These are phyloP conservation scores for Apiospora rasikravindrae DNA, from an alignment of 2,329 filamentous ascomycete species.

Conservation along the genomic window DNA sequence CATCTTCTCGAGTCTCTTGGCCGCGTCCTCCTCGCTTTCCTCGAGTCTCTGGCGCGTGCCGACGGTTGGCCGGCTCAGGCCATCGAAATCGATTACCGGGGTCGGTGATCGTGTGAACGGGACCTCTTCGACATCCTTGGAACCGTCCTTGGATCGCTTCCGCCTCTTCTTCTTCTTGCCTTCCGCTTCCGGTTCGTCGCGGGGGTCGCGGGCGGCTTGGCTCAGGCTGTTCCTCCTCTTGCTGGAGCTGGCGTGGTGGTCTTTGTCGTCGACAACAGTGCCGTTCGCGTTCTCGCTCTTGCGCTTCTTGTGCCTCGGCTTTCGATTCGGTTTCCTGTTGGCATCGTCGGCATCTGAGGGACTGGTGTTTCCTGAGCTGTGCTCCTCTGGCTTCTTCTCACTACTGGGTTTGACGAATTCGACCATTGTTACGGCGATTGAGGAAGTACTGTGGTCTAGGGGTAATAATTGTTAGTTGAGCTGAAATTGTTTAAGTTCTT, in stretches of 20 bases:
- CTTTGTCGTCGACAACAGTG: constrained; percentile 38
- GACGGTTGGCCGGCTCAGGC: constrained; percentile 62
- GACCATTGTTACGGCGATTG: constrained; percentile 34
- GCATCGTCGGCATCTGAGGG: constrained; percentile 40
- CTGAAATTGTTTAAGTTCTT: neutral
- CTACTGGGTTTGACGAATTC: constrained; percentile 29
- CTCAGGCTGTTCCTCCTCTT: constrained; percentile 60
- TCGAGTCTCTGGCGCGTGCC: constrained; percentile 70
- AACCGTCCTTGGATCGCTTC: constrained; percentile 24
- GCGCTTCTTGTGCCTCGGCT: constrained; percentile 36
- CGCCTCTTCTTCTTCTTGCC: constrained; percentile 44
- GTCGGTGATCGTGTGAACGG: constrained; percentile 52
- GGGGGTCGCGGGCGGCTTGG: constrained; percentile 66
- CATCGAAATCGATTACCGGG: constrained; percentile 66
- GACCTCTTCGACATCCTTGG: constrained; percentile 32
- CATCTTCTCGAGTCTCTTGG: constrained; percentile 61
- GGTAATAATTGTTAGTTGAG: neutral
- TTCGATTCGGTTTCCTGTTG: constrained; percentile 37
- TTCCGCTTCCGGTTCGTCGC: constrained; percentile 55
- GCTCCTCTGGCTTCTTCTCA: constrained; percentile 25
- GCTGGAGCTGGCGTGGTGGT: neutral
- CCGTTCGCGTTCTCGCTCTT: constrained; percentile 32
- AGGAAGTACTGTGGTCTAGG: neutral
- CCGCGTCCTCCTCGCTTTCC: constrained; percentile 58
- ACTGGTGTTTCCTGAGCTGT: constrained; percentile 27